Evolutionary conservation across 345 rosid genomes (phyloP), one percentile per base, ranked within the genome.

Genomic region (Hibiscus trionum): DNA sequence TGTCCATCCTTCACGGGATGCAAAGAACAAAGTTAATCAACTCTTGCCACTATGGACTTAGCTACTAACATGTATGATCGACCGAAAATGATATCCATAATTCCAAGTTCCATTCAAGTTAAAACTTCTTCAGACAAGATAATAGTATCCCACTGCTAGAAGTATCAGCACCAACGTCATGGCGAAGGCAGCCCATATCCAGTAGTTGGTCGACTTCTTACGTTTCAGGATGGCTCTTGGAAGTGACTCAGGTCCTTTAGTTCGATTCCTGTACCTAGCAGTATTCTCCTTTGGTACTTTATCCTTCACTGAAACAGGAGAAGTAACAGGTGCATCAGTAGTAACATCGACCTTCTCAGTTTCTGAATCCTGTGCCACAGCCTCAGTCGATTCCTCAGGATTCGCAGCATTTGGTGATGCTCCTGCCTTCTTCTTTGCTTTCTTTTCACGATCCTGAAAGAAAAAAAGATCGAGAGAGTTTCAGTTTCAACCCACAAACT

Each of bases 381-480:
- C 81, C 71, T 86, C 97, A 46, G 80, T 17, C 35, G 68, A 69
- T 67, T 87, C 90, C 75, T 90, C 97, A 0, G 71, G 59, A 59
- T 77, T 79, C 27, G 64, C 27, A 31, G 78, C 78, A 68, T 81
- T 53, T 60, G 66, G 37, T 11, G 81, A 73, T 60, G 76, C 74
- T 42, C 75, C 85, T 10, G 84, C 85, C 76, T 89, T 90, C 91
- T 88, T 91, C 89, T 89, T 95, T 44, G 87, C 83, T 60, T 86
- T 89, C 96, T 86, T 95, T 81, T 92, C 97, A 27, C 81, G 91
- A 19, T 85, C 99, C 99, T 95, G 97, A 69, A 75, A 56, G 24
- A 70, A 75, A 50, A 24, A 59, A 59, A 26, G n/a, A 59, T 39
- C 0, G 14, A 17, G 24, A 62, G 7, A 0, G 16, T 24, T 44